A percentile compares a stretch with the other conserved stretches of the same genome.
Conservation (phyloP, 1,284 basidiomycete species). For the Moniliophthora roreri region DNA sequence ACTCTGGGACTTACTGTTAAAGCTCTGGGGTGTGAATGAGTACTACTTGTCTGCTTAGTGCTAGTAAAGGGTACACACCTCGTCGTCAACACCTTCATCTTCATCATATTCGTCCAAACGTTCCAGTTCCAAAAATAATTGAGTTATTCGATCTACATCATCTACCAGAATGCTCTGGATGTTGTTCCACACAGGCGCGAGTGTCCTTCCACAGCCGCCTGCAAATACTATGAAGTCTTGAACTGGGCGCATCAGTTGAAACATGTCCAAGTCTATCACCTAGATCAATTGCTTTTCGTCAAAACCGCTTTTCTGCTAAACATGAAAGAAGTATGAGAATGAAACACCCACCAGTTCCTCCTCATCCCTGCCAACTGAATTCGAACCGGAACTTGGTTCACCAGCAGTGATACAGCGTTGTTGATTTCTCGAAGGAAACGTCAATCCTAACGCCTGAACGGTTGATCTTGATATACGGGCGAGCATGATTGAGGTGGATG, state of each 20-base stretch:
- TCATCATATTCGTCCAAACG: constrained; percentile 4
- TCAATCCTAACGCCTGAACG: constrained; percentile 10
- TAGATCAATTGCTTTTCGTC: constrained; percentile 17
- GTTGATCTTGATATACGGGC: constrained; percentile 11
- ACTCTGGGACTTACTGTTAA: too few relatives aligned
- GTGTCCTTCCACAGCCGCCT: constrained; percentile 26
- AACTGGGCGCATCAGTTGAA: constrained; percentile 22
- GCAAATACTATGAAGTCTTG: constrained; percentile 24
- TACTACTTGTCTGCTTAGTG: too few relatives aligned
- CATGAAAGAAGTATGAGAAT: neutral
- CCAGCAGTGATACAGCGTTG: constrained; percentile 7
- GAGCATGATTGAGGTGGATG: constrained; percentile 1
- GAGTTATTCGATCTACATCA: constrained; percentile 34
- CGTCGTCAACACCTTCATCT: constrained; percentile 9
- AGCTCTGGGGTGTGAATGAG: too few relatives aligned
- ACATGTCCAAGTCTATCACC: constrained; percentile 33
- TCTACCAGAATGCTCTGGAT: constrained; percentile 28
- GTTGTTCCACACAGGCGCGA: constrained; percentile 31
- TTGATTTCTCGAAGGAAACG: constrained; percentile 3
- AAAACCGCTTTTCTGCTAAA: neutral
- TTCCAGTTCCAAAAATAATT: constrained; percentile 36
- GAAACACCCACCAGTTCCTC: constrained; percentile 20
- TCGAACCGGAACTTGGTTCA: neutral
- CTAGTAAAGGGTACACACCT: constrained; percentile 1
- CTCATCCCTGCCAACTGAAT: constrained; percentile 19